Conservation (phyloP, 371 early-diverging fungal genomes). For the Mortierella sp. region DNA sequence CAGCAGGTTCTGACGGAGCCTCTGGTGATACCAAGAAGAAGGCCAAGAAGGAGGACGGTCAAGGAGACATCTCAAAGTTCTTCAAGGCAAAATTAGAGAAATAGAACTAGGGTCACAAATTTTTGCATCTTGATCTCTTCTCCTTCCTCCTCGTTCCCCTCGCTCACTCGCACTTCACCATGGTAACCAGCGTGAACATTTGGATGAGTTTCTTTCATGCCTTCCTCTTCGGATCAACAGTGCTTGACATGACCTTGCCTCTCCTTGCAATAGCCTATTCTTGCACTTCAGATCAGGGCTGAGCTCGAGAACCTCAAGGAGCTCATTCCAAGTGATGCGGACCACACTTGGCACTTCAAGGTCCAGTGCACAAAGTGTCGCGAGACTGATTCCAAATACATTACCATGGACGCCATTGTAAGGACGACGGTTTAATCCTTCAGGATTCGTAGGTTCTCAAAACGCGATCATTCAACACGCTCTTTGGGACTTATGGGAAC, state of each 20-base stretch:
- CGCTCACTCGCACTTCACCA: neutral
- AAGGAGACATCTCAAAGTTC: slow-evolving; percentile 18
- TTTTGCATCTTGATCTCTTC: too few species aligned
- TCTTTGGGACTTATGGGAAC: neutral
- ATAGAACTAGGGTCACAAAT: neutral
- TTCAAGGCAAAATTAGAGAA: slow-evolving; percentile 8
- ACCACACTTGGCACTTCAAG: slow-evolving; percentile 85
- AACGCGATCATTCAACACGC: neutral
- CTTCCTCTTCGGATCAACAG: neutral
- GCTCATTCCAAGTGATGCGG: slow-evolving; percentile 68
- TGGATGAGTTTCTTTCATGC: too few species aligned
- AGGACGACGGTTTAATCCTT: too few species aligned
- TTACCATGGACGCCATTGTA: slow-evolving; percentile 78
- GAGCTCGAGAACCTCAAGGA: slow-evolving; percentile 87
- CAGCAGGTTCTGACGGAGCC: neutral
- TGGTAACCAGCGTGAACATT: neutral
- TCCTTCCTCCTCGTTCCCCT: neutral
- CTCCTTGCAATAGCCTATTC: slow-evolving; percentile 29
- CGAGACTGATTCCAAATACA: slow-evolving; percentile 78
- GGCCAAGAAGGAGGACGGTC: slow-evolving; percentile 26
- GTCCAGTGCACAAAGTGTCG: slow-evolving; percentile 86
- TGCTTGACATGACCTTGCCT: neutral
- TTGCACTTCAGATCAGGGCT: slow-evolving; percentile 77
- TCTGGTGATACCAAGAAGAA: slow-evolving; percentile 15
- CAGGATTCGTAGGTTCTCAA: too few species aligned